A percentile compares a stretch with the other conserved stretches of the same genome.
These are phyloP conservation scores for Lactifluus echinatus DNA, from an alignment of 768 basidiomycete species.

Conservation along the genomic window DNA sequence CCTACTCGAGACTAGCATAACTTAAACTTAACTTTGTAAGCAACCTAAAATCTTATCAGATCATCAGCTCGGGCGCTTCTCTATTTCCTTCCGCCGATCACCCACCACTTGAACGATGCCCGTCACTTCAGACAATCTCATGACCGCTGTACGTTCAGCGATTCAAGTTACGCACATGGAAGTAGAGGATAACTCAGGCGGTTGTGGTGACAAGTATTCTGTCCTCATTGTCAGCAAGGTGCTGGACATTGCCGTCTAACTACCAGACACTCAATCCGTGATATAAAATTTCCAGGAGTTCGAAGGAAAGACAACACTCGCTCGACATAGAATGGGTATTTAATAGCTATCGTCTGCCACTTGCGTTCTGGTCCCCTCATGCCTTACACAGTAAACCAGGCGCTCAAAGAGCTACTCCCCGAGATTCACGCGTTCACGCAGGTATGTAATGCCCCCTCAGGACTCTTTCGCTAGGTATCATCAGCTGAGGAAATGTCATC, in stretches of 20 bases:
- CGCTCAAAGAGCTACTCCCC: constrained; percentile 64
- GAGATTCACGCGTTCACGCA: constrained; percentile 87
- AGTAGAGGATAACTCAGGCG: constrained; percentile 68
- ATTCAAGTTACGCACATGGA: constrained; percentile 61
- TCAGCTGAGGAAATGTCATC: not conserved
- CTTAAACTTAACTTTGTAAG: too few relatives aligned
- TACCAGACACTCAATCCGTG: not conserved
- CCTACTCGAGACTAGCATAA: too few relatives aligned
- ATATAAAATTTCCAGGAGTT: constrained; percentile 45
- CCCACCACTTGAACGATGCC: constrained; percentile 41
- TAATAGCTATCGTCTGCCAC: not conserved
- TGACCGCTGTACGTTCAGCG: constrained; percentile 52
- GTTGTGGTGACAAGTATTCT: constrained; percentile 73
- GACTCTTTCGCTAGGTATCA: not conserved
- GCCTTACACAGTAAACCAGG: constrained; percentile 53
- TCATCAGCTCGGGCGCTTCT: not conserved
- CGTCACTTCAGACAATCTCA: constrained; percentile 45
- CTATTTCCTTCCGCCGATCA: not conserved
- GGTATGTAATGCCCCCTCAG: constrained; percentile 33
- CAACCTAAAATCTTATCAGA: constrained; percentile 21
- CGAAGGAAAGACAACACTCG: constrained; percentile 73
- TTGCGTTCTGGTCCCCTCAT: not conserved
- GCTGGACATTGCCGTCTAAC: constrained; percentile 17
- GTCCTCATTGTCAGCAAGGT: constrained; percentile 74
- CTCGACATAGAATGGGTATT: constrained; percentile 60